Conservation (phyloP, 768 basidiomycete species). For the Paxillus rubicundulus region DNA sequence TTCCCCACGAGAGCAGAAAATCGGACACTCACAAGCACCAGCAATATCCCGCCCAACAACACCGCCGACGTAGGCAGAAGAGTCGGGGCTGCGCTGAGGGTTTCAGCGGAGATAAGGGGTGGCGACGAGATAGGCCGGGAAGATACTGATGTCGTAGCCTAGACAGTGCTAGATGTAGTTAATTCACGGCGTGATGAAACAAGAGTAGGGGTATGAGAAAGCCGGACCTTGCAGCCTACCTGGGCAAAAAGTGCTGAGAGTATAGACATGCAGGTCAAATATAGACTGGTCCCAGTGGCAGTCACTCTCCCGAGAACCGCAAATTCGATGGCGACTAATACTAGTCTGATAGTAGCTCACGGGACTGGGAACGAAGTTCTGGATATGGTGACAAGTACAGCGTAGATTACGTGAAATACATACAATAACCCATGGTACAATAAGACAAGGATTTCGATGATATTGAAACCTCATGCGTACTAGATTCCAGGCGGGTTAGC, state of each 20-base stretch:
- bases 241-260: too few relatives aligned
- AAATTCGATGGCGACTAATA: too few relatives aligned
- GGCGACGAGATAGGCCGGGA: background rate
- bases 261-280: too few relatives aligned
- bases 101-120: conserved; percentile 19
- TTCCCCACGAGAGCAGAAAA: background rate
- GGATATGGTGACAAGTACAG: background rate
- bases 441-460: background rate
- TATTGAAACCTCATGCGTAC: conserved; percentile 19
- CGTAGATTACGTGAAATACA: conserved; percentile 4
- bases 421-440: conserved; percentile 11
- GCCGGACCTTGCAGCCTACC: too few relatives aligned
- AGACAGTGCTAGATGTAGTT: conserved; percentile 7
- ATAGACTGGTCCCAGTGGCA: too few relatives aligned
- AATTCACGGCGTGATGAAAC: background rate
- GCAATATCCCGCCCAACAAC: conserved; percentile 15
- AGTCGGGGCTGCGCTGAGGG: conserved; percentile 36
- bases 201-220: background rate
- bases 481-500: conserved; percentile 8
- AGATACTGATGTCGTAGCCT: conserved; percentile 32
- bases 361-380: background rate
- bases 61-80: conserved; percentile 29
- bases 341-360: too few relatives aligned
- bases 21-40: conserved; percentile 5
- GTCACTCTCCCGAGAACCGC: background rate